These are phyloP conservation scores for Diaporthe helianthi DNA, from an alignment of 2,329 filamentous ascomycete species.

Conservation along the genomic window DNA sequence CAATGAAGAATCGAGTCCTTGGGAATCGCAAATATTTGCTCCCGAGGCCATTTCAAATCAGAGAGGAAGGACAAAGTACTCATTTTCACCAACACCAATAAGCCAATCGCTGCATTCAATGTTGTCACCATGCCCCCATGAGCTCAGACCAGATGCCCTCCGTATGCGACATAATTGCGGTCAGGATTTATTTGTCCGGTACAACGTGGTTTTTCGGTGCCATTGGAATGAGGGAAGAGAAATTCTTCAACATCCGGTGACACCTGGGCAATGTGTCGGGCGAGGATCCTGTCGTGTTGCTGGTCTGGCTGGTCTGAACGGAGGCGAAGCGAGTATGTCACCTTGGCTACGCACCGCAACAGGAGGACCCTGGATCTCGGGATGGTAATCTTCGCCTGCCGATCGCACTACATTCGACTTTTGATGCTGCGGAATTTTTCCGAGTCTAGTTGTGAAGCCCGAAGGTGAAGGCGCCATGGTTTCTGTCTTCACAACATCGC, in stretches of 20 bases:
- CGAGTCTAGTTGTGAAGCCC: background rate
- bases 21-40: background rate
- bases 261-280: slow-evolving; percentile 2
- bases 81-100: too few species aligned
- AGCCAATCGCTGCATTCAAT: background rate
- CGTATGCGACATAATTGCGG: too few species aligned
- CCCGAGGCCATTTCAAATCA: background rate
- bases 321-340: background rate
- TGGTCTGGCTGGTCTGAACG: slow-evolving; percentile 12
- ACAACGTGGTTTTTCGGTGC: background rate
- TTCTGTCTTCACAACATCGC: background rate
- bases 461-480: background rate
- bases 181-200: background rate
- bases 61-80: background rate
- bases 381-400: slow-evolving; percentile 13
- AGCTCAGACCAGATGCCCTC: background rate
- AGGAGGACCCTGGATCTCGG: slow-evolving; percentile 1
- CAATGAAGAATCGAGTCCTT: background rate
- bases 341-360: slow-evolving; percentile 14
- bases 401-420: background rate
- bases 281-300: background rate
- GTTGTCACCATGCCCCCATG: background rate
- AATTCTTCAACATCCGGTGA: slow-evolving; percentile 16
- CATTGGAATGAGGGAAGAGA: background rate
- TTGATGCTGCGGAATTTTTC: background rate